A percentile compares a stretch with the other conserved stretches of the same genome.
Conservation (phyloP, 2,329 filamentous ascomycete genomes). For the Clonostachys rhizophaga region DNA sequence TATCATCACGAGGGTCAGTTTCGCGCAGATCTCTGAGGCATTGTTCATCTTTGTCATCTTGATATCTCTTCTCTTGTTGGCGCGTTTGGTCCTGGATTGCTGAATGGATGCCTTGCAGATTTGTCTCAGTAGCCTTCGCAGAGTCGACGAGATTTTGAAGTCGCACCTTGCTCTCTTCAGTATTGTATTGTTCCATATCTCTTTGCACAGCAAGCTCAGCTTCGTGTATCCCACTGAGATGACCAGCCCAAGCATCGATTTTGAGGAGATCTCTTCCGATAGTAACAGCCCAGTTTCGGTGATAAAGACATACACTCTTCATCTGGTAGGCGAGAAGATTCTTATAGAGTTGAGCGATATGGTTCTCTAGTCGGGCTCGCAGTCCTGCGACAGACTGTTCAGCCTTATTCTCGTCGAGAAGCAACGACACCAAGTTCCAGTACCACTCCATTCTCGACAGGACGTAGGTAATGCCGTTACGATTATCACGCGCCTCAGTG, state of each 20-base stretch:
- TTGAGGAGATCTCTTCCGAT: slow-evolving; percentile 19
- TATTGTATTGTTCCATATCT: slow-evolving; percentile 8
- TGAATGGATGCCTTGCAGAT: slow-evolving; percentile 2
- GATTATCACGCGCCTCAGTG: slow-evolving; percentile 16
- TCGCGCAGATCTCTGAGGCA: neutral
- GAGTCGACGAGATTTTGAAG: slow-evolving; percentile 4
- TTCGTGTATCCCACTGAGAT: slow-evolving; percentile 17
- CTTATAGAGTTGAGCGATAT: slow-evolving; percentile 26
- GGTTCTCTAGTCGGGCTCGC: slow-evolving; percentile 13
- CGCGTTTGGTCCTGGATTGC: slow-evolving; percentile 5
- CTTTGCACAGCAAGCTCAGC: slow-evolving; percentile 13
- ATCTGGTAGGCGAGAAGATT: slow-evolving; percentile 31
- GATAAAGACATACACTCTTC: slow-evolving; percentile 28
- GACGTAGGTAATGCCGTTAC: slow-evolving; percentile 24
- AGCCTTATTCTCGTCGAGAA: slow-evolving; percentile 14
- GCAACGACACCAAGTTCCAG: slow-evolving; percentile 17
- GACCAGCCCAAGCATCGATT: slow-evolving; percentile 23
- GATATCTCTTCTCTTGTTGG: slow-evolving; percentile 4
- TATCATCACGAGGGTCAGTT: slow-evolving; percentile 3
- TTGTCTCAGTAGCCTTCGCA: neutral
- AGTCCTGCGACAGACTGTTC: slow-evolving; percentile 4
- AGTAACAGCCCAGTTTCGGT: slow-evolving; percentile 15
- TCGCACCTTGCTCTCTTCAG: slow-evolving; percentile 2
- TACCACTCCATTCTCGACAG: slow-evolving; percentile 30
- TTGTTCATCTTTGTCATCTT: neutral